Percentiles rank a stretch among this genome's conserved stretches.
phyloP scores from a whole-genome alignment of 2,329 filamentous ascomycete genomes.

The Uncinocarpus reesii region DNA sequence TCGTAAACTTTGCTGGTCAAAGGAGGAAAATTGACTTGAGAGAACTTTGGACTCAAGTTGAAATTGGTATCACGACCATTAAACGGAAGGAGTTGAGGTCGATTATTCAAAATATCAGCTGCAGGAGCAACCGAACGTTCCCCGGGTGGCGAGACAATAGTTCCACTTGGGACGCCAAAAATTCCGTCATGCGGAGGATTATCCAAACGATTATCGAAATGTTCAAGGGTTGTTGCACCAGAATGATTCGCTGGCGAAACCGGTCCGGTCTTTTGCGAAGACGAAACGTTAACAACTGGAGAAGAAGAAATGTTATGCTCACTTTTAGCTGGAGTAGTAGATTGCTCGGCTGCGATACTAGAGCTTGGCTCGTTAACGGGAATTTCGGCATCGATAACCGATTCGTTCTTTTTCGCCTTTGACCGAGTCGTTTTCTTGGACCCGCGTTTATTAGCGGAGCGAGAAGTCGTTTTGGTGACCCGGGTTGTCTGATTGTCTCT shows the following conservation, averaged over 20 bases:
- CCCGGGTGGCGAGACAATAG: background rate
- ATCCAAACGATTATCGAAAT: background rate
- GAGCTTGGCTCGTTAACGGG: background rate
- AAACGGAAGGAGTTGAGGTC: background rate
- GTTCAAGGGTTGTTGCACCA: background rate
- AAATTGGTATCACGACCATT: background rate
- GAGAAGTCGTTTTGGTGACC: slow-evolving; percentile 1
- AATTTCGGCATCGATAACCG: background rate
- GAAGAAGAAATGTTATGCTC: slow-evolving; percentile 11
- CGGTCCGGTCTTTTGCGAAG: background rate
- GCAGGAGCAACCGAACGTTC: background rate
- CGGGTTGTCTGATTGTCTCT: background rate
- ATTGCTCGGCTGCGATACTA: background rate
- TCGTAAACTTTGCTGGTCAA: background rate
- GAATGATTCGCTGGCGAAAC: background rate
- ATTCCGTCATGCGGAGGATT: background rate
- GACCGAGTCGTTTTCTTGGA: background rate
- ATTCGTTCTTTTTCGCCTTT: background rate
- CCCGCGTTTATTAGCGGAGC: background rate
- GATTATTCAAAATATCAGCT: background rate
- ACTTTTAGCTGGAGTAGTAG: slow-evolving; percentile 4
- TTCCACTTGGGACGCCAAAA: background rate
- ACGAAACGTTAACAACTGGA: background rate
- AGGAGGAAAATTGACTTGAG: slow-evolving; percentile 7
- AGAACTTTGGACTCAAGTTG: background rate